Evolutionary conservation across 768 basidiomycete species (phyloP).

Genomic region (Filobasidium floriforme): DNA sequence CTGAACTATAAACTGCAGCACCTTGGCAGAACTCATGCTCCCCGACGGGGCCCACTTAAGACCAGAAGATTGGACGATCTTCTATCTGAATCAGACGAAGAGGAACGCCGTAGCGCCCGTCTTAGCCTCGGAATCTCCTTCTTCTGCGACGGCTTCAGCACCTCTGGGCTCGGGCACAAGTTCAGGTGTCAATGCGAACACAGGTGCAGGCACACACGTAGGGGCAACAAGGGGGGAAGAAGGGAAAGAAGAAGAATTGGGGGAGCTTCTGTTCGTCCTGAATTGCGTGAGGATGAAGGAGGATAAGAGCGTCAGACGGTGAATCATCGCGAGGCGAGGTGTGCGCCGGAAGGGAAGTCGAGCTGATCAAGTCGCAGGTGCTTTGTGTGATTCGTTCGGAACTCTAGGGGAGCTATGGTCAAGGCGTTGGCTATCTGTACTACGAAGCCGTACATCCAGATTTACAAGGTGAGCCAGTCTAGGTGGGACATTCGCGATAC

Average conservation of each 20-base stretch:
- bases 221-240: not conserved
- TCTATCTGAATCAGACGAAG: constrained; percentile 90
- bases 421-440: constrained; percentile 93
- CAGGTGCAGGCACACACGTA: not conserved
- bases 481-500: too few species aligned
- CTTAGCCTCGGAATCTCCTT: constrained; percentile 50
- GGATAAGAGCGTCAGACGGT: constrained; percentile 74
- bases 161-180: too few species aligned
- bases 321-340: constrained; percentile 34
- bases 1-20: constrained; percentile 50
- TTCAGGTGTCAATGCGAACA: not conserved
- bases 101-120: constrained; percentile 80
- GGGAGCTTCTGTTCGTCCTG: constrained; percentile 71
- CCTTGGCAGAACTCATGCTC: constrained; percentile 94
- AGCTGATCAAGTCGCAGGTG: not conserved
- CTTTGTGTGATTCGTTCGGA: not conserved
- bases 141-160: not conserved
- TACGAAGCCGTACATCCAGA: constrained; percentile 85
- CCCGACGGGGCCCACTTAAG: constrained; percentile 96
- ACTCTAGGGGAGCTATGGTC: constrained; percentile 74
- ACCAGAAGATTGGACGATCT: constrained; percentile 94
- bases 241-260: constrained; percentile 32
- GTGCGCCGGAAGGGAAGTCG: too few species aligned
- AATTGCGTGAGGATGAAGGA: constrained; percentile 87
- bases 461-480: constrained; percentile 87